Conservation (phyloP, 2,329 filamentous ascomycete species). For the Botrytis paeoniae region DNA sequence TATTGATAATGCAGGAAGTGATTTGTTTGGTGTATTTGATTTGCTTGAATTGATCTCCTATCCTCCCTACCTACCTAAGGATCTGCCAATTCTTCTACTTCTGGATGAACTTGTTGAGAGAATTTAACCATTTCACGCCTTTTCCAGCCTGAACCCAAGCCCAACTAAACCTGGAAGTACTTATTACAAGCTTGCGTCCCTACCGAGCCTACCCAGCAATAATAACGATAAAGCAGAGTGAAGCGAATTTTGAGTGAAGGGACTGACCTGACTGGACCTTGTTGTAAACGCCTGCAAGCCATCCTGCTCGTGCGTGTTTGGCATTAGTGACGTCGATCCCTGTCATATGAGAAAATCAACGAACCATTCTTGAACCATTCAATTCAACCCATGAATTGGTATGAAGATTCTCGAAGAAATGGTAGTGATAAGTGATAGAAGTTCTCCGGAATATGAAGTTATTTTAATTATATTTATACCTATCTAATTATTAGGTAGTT, state of each 20-base stretch:
- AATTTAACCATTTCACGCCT: background rate
- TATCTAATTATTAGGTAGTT: background rate
- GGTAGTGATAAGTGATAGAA: background rate
- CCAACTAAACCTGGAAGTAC: background rate
- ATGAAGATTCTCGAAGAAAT: background rate
- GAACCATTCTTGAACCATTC: background rate
- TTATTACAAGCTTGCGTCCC: background rate
- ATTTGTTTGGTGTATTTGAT: conserved; percentile 1
- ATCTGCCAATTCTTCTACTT: background rate
- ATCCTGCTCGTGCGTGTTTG: background rate
- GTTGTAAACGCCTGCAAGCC: background rate
- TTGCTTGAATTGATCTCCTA: background rate
- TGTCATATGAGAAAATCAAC: conserved; percentile 5
- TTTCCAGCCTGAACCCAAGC: conserved; percentile 5
- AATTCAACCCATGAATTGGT: background rate
- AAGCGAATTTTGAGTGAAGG: background rate
- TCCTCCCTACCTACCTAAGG: background rate
- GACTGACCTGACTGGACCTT: background rate
- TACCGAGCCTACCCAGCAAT: background rate
- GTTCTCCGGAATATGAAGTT: background rate
- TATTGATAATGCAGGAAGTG: background rate
- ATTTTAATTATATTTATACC: background rate
- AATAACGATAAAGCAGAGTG: background rate
- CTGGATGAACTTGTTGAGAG: background rate
- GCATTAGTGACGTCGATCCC: conserved; percentile 17